Base-by-base conservation (phyloP, 225 moss, liverwort and hornwort species). In the Takakia lepidozioides region DNA sequence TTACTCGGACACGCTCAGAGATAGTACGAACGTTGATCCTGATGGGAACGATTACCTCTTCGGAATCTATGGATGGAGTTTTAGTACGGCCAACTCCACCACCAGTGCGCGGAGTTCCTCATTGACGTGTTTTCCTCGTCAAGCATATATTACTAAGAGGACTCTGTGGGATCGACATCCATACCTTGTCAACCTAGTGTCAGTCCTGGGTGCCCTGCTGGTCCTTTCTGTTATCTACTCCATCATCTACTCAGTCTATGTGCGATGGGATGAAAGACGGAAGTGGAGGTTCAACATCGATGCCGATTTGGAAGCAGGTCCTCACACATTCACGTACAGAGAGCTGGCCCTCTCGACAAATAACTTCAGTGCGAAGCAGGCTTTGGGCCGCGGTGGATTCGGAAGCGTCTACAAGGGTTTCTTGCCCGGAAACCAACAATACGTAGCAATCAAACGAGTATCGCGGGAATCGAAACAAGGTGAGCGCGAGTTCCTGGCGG, bases 201-300 rank as follows among this genome's bases (percentile, higher is more conserved):
- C 30, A 30, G 10, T 13, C 0, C 27, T 51, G 22, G 1, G 26
- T 27, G 50, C 9, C 13, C 9, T 51, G 34, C 34, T 35, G 34
- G 34, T 35, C 34, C 14, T 18, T 27, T 27, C 27, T 25, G 22
- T 27, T 4, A 17, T 51, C 50, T 30, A 18, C n/a, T n/a, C n/a
- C n/a, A n/a, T n/a, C n/a, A n/a, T n/a, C n/a, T n/a, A 27, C 19
- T 51, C n/a, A n/a, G n/a, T n/a, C n/a, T n/a, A n/a, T n/a, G n/a
- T n/a, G n/a, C n/a, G n/a, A 19, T 51, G 50, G 50, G 50, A 51
- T 11, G 50, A 51, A 16, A 17, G 27, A 30, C 27, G 18, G 25
- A 13, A 17, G 26, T 3, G 26, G 27, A 27, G 25, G 26, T 25
- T 47, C 3, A 51, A 15, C 2, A 30, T 19, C 19, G 25, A 27